A percentile compares a stretch with the other conserved stretches of the same genome.
These are phyloP conservation scores for Alternaria sp. DNA, from an alignment of 2,329 filamentous ascomycete species.

Conservation along the genomic window DNA sequence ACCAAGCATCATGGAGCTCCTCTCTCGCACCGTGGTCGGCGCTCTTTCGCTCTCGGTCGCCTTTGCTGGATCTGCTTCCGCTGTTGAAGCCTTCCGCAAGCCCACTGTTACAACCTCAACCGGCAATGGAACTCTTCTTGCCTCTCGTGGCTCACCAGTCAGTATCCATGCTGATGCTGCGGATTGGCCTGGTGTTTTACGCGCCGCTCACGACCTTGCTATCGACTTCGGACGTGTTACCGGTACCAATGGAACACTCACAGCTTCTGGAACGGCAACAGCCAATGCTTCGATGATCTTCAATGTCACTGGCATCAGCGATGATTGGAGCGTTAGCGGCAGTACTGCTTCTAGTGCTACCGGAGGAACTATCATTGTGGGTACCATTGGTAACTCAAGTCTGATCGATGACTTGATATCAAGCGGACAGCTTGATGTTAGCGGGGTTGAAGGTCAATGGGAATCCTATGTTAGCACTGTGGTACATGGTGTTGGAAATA, in stretches of 20 bases:
- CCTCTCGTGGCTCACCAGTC: constrained; percentile 40
- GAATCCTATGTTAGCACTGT: constrained; percentile 72
- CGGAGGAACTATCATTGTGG: constrained; percentile 68
- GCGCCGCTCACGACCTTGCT: constrained; percentile 73
- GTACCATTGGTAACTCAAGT: constrained; percentile 71
- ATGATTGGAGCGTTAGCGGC: constrained; percentile 45
- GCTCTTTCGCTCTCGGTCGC: constrained; percentile 36
- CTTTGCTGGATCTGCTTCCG: constrained; percentile 36
- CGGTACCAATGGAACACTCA: constrained; percentile 67
- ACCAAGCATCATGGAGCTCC: constrained; percentile 40
- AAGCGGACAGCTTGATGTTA: constrained; percentile 66
- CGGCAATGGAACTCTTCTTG: constrained; percentile 50
- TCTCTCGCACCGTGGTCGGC: constrained; percentile 37
- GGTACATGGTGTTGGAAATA: constrained; percentile 65
- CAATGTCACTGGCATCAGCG: constrained; percentile 52
- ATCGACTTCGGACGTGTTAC: constrained; percentile 76
- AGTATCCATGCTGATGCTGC: constrained; percentile 47
- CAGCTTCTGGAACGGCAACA: constrained; percentile 62
- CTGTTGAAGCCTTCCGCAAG: constrained; percentile 56
- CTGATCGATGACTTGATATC: constrained; percentile 68
- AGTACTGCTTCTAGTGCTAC: constrained; percentile 16
- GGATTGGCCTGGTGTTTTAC: constrained; percentile 74
- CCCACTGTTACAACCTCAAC: constrained; percentile 58
- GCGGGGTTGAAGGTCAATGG: constrained; percentile 69
- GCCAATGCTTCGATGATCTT: constrained; percentile 56